Conservation (phyloP, 1,139 yeast species). For the Meyerozyma guilliermondii region DNA sequence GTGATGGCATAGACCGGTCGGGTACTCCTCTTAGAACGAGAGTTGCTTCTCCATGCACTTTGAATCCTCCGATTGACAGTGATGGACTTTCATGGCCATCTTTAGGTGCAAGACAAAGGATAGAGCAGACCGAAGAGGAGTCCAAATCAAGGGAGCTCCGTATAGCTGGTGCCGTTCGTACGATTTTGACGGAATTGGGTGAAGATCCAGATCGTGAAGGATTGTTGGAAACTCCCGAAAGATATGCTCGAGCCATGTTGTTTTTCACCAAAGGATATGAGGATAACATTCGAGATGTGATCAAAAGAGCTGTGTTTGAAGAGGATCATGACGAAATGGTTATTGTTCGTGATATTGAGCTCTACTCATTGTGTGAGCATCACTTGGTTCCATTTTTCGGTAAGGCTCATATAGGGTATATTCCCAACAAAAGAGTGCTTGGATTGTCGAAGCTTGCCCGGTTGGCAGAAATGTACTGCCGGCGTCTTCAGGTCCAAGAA, state of each 20-base stretch:
- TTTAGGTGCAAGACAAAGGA: constrained; percentile 72
- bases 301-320: constrained; percentile 92
- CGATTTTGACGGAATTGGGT: constrained; percentile 80
- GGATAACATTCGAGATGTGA: constrained; percentile 84
- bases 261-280: constrained; percentile 95
- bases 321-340: constrained; percentile 99
- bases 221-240: constrained; percentile 84
- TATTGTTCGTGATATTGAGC: constrained; percentile 89
- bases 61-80: constrained; percentile 79
- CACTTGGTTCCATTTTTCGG: constrained; percentile 97
- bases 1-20: neutral
- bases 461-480: constrained; percentile 92
- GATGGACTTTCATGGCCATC: constrained; percentile 97
- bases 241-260: constrained; percentile 95
- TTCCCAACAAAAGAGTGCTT: constrained; percentile 90
- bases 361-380: constrained; percentile 92
- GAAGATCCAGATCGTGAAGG: constrained; percentile 92
- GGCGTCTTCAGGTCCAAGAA: constrained; percentile 96
- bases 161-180: constrained; percentile 80
- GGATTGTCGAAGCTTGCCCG: constrained; percentile 93
- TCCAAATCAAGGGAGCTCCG: constrained; percentile 59
- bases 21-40: constrained; percentile 61
- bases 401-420: constrained; percentile 92
- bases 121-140: constrained; percentile 62
- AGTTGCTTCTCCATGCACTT: constrained; percentile 78